Base-by-base conservation (phyloP, 192 early-diverging fungal genomes). In the Umbelopsis sp. region DNA sequence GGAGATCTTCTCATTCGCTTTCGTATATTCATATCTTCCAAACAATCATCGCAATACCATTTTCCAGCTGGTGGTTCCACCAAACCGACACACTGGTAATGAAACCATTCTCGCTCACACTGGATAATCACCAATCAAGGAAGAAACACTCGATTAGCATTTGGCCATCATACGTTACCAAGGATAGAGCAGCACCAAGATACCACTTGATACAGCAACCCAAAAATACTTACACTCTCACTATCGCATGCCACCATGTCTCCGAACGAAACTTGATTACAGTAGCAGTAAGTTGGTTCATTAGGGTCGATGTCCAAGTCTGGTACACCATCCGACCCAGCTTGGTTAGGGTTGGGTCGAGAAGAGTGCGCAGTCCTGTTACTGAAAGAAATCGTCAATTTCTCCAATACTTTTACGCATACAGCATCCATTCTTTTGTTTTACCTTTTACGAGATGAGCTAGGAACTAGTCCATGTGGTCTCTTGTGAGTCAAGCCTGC, bases 41-140 rank as follows among this genome's bases (percentile, higher is more conserved):
- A 45, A 77, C 94, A 96, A 34, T 88, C 85, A 7, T 84, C 85
- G 74, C 95, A 96, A 82, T 86, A 96, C 95, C 95, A 96, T 70
- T 87, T 87, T 21, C 94, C 95, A 69, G 91, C 89, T 29, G 91
- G 91, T 32, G 88, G 95, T 31, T 84, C 86, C 12, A 80, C 85
- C 25, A 96, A 81, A 16, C 92, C 93, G 20, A 96, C 95, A 70
- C 95, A 96, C 0, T 76, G 85, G 72, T 93, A 90, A 74, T 96
- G 95, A 79, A 96, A 96, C 95, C 95, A 96, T 82, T 96, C 94
- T 77, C 89, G 86, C 44, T 88, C 87, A 78, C 95, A 96, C 74
- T 76, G 21, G 10, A 78, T 41, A 29, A 72, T 7, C 16, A 34
- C 32, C 22, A 26, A 43, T 31, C 32, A 72, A 34, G 6, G 25